phyloP scores from a whole-genome alignment of 495 filamentous ascomycete species.

The Hypoxylon perforatum region DNA sequence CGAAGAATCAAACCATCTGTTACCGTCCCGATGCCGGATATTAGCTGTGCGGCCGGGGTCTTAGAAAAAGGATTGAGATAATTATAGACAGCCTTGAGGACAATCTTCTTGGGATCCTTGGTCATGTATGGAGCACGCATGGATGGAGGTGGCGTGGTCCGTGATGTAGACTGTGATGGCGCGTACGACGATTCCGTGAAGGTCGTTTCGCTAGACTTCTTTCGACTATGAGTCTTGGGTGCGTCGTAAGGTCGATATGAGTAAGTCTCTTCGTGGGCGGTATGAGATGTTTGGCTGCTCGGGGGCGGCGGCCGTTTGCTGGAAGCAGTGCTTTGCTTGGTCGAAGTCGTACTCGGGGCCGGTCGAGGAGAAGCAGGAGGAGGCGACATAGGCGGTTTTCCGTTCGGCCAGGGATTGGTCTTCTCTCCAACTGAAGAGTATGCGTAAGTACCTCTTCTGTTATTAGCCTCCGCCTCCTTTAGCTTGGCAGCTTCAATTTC shows the following conservation, averaged over 20 bases:
- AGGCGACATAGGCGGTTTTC: slow-evolving; percentile 49
- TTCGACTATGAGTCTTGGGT: slow-evolving; percentile 65
- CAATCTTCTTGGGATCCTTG: slow-evolving; percentile 92
- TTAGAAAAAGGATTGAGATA: slow-evolving; percentile 87
- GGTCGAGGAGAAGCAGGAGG: slow-evolving; percentile 37
- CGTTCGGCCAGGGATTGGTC: slow-evolving; percentile 67
- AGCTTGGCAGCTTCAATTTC: slow-evolving; percentile 44
- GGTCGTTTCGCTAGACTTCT: slow-evolving; percentile 70
- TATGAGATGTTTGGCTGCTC: slow-evolving; percentile 66
- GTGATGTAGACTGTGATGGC: slow-evolving; percentile 81
- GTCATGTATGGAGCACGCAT: slow-evolving; percentile 79
- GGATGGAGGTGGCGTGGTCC: slow-evolving; percentile 85
- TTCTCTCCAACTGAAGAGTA: slow-evolving; percentile 66
- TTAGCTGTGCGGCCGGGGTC: slow-evolving; percentile 81
- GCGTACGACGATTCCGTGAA: slow-evolving; percentile 88
- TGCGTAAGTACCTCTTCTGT: slow-evolving; percentile 55
- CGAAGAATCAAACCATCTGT: slow-evolving; percentile 85
- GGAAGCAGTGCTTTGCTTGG: slow-evolving; percentile 38
- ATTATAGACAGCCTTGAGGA: slow-evolving; percentile 88
- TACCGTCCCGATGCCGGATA: slow-evolving; percentile 75
- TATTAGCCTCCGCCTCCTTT: slow-evolving; percentile 19
- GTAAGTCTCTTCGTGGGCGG: slow-evolving; percentile 74
- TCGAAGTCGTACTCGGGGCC: slow-evolving; percentile 43
- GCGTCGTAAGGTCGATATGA: slow-evolving; percentile 88
- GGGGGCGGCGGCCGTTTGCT: slow-evolving; percentile 51